Evolutionary conservation across 2,329 filamentous ascomycete genomes (phyloP).

Genomic region (Fusarium bulbicola): DNA sequence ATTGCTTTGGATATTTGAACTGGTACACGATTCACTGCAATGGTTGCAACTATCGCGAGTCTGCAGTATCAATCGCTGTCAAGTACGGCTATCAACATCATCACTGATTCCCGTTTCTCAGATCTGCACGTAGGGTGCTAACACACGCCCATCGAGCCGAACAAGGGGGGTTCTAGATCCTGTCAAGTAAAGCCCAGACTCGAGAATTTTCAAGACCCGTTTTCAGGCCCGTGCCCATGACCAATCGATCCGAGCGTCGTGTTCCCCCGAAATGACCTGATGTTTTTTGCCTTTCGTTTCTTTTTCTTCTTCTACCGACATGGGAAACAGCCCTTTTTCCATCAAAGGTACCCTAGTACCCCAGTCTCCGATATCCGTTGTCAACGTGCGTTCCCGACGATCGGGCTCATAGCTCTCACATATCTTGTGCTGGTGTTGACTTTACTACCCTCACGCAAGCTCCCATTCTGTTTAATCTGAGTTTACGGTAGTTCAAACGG

Average conservation of each 20-base stretch:
- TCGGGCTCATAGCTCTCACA: constrained; percentile 5
- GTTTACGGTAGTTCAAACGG: neutral
- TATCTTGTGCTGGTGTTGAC: neutral
- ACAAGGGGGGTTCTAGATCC: constrained; percentile 13
- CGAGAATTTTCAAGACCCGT: neutral
- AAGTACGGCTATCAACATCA: neutral
- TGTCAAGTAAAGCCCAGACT: constrained; percentile 14
- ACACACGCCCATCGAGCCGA: constrained; percentile 26
- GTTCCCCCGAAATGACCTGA: constrained; percentile 17
- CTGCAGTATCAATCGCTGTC: neutral
- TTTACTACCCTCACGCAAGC: neutral
- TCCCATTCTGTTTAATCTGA: neutral
- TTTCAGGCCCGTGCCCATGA: neutral
- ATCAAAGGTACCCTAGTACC: neutral
- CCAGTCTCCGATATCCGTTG: constrained; percentile 24
- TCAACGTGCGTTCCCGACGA: constrained; percentile 25
- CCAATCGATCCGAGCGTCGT: neutral
- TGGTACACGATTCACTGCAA: neutral
- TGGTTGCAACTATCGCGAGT: neutral
- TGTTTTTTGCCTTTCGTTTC: constrained; percentile 6
- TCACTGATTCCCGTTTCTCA: neutral
- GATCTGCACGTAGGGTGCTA: constrained; percentile 36
- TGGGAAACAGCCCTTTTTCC: constrained; percentile 6
- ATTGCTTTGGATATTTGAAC: neutral
- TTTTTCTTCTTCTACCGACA: constrained; percentile 2